Conservation (phyloP, 2,329 filamentous ascomycete genomes). For the Emmonsiellopsis sp. region DNA sequence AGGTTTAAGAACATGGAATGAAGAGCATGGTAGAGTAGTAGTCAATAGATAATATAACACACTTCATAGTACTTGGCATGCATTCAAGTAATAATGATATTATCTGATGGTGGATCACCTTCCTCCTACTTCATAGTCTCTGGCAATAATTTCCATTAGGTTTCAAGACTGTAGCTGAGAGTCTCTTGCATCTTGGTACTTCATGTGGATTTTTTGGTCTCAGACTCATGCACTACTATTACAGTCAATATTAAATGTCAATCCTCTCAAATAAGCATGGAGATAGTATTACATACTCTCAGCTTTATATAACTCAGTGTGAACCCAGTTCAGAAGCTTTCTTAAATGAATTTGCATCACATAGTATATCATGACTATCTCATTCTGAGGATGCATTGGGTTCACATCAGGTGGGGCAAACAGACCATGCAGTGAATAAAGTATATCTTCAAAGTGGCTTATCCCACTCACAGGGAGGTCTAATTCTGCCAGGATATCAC, state of each 20-base stretch:
- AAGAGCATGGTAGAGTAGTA: constrained; percentile 56
- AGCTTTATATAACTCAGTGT: constrained; percentile 45
- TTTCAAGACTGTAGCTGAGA: constrained; percentile 39
- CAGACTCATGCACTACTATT: not conserved
- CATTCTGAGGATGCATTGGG: constrained; percentile 23
- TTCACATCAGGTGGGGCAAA: constrained; percentile 19
- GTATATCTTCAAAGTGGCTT: constrained; percentile 42
- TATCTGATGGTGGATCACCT: constrained; percentile 57
- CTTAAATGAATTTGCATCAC: constrained; percentile 53
- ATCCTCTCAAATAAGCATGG: not conserved
- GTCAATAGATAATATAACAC: constrained; percentile 82
- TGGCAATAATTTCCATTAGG: constrained; percentile 45
- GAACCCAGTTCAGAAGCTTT: constrained; percentile 46
- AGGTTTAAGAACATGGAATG: constrained; percentile 31
- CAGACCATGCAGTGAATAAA: constrained; percentile 29
- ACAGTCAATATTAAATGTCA: not conserved
- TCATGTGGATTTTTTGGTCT: constrained; percentile 24
- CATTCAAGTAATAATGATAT: constrained; percentile 74
- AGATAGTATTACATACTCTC: constrained; percentile 17
- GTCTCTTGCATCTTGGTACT: constrained; percentile 31
- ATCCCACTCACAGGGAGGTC: constrained; percentile 54
- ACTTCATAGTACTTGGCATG: constrained; percentile 93
- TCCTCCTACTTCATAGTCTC: constrained; percentile 52
- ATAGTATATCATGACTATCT: constrained; percentile 42
- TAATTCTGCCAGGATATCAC: constrained; percentile 86